Evolutionary conservation across 83 land plant genomes (phyloP).

Genomic region (Thuja plicata): DNA sequence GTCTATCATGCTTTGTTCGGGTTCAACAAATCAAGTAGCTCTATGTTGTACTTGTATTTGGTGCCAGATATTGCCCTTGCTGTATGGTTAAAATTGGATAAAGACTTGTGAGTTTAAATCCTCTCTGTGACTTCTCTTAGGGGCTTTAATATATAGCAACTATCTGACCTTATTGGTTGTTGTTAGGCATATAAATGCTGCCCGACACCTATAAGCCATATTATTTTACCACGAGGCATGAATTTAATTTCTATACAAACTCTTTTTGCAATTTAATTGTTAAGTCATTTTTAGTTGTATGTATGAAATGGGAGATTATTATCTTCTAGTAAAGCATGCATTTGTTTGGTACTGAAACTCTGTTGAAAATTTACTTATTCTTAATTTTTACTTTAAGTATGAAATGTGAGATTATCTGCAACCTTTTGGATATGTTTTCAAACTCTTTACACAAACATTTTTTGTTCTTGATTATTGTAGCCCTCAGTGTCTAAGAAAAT

Average conservation of each 20-base stretch:
- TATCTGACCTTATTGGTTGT: neutral
- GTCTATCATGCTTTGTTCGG: too few species aligned
- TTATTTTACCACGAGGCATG: neutral
- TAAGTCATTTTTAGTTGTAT: neutral
- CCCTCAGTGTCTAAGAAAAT: slow-evolving; percentile 22
- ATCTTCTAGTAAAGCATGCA: neutral
- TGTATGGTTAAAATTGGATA: too few species aligned
- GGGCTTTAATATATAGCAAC: neutral
- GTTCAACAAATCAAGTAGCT: too few species aligned
- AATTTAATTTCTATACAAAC: neutral
- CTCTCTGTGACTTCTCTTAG: neutral
- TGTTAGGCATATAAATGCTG: neutral
- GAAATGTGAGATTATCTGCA: neutral
- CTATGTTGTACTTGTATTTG: too few species aligned
- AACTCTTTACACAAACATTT: too few species aligned
- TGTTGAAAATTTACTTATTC: neutral
- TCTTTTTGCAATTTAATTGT: neutral
- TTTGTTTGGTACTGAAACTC: neutral
- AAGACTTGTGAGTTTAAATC: neutral
- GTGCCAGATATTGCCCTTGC: too few species aligned
- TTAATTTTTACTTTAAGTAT: neutral
- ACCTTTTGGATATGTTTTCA: neutral
- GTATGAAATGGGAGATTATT: neutral
- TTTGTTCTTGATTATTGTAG: slow-evolving; percentile 34
- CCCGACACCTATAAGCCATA: neutral